Evolutionary conservation across 2,329 filamentous ascomycete species (phyloP), one percentile per base, ranked within the genome.

Genomic region (Dactylonectria macrodidyma): DNA sequence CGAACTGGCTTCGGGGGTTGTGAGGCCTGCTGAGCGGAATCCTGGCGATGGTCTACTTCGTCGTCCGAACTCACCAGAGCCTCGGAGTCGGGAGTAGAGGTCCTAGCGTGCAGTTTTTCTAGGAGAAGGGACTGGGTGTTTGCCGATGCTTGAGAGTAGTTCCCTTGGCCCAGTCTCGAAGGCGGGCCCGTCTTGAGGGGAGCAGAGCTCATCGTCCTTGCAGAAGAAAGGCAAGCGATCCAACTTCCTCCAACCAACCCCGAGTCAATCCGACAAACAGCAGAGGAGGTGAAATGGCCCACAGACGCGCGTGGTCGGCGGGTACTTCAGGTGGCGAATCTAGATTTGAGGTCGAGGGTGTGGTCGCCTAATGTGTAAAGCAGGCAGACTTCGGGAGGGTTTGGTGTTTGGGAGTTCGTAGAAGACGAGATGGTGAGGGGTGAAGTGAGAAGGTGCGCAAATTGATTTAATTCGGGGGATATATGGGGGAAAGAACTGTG

Each of bases 11-110:
- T 93, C 57, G 83, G 87, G 57, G 83, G 87, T 74, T 84, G 88
- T 62, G 80, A 77, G 67, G 79, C 78, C 75, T 81, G 82, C 75
- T 86, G 85, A 70, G 82, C 82, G 75, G 78, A 80, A 65, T 87
- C 88, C 73, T 89, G 86, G 72, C 88, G 86, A 78, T 90, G 87
- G 68, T 97, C 93, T 65, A 85, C 88, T 81, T 99, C 96, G 80
- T 98, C 96, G 80, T 98, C 96, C 12, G 95, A 98, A 73, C 95
- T 98, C 59, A 93, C 95, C 67, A 98, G 85, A 59, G 94, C 95
- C 79, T 98, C 95, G 3, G 95, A 98, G 78, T 98, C 96, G 24
- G 95, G 95, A 1, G 95, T 98, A 8, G 94, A 95, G 61, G 93
- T 92, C 75, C 95, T 90, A 63, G 91, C 88, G 76, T 93, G 92